These are phyloP conservation scores for Mortierella sp. DNA, from an alignment of 371 early-diverging fungal species.

Conservation along the genomic window DNA sequence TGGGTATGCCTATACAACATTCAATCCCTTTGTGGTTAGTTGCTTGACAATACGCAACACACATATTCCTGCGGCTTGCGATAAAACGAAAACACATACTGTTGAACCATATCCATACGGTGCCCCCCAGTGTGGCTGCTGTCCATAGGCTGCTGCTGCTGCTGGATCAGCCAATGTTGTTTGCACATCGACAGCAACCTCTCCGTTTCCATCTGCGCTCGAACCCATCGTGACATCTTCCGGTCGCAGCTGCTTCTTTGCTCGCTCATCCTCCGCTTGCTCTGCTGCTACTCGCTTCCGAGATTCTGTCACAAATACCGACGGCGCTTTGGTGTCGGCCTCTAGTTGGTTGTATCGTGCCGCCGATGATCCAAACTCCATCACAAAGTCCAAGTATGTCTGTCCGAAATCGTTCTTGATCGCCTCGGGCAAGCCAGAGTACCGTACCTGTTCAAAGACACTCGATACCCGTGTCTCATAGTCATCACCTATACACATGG, in stretches of 20 bases:
- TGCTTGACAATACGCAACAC: not conserved
- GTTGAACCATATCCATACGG: constrained; percentile 23
- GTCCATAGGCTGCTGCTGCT: constrained; percentile 12
- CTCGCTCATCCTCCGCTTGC: constrained; percentile 27
- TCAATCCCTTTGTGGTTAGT: not conserved
- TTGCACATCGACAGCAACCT: not conserved
- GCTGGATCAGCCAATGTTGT: constrained; percentile 5
- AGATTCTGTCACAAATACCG: constrained; percentile 25
- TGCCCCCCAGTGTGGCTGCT: constrained; percentile 18
- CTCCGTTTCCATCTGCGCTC: not conserved
- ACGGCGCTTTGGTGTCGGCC: constrained; percentile 26
- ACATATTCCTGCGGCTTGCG: not conserved
- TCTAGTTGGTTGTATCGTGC: constrained; percentile 37
- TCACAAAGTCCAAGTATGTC: constrained; percentile 61
- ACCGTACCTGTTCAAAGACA: constrained; percentile 60
- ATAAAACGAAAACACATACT: constrained; percentile 8
- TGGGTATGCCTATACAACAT: constrained; percentile 5
- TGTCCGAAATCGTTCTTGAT: constrained; percentile 57
- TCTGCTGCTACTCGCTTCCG: constrained; percentile 39
- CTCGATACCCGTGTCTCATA: constrained; percentile 53
- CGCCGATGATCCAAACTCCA: constrained; percentile 58
- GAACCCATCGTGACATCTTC: constrained; percentile 22
- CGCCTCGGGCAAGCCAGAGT: constrained; percentile 55
- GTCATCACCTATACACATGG: constrained; percentile 54
- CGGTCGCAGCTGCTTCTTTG: constrained; percentile 19